Conservation (phyloP, 2,329 filamentous ascomycete species). For the Pleochaeta shiraiana region DNA sequence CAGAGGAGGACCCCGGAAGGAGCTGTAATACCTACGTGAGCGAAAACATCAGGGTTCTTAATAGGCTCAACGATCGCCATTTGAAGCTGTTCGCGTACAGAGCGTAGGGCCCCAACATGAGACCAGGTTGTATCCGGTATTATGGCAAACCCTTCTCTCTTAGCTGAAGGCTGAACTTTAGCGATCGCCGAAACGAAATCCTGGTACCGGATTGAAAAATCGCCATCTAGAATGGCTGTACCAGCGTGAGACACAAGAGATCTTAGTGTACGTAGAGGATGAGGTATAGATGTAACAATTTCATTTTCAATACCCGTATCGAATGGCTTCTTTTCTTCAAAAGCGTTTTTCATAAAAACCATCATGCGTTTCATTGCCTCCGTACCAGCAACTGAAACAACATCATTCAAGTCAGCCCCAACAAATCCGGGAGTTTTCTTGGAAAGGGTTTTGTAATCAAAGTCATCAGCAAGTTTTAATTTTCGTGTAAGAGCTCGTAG, state of each 20-base stretch:
- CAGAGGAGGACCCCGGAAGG: conserved; percentile 82
- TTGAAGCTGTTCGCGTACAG: conserved; percentile 61
- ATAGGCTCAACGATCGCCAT: conserved; percentile 83
- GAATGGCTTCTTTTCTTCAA: conserved; percentile 15
- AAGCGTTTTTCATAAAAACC: conserved; percentile 16
- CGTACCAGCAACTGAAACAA: conserved; percentile 24
- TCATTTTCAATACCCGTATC: conserved; percentile 15
- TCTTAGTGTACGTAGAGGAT: conserved; percentile 22
- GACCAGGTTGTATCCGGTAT: conserved; percentile 87
- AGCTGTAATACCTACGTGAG: conserved; percentile 52
- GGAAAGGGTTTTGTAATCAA: conserved; percentile 54
- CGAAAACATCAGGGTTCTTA: conserved; percentile 56
- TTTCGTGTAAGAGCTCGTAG: conserved; percentile 48
- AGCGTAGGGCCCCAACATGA: conserved; percentile 66
- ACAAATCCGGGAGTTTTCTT: conserved; percentile 84
- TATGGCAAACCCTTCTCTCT: conserved; percentile 84
- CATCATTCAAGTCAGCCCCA: conserved; percentile 59
- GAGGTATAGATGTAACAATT: conserved; percentile 2
- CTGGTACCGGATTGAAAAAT: conserved; percentile 37
- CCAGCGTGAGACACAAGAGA: conserved; percentile 32
- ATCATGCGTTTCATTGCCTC: conserved; percentile 21
- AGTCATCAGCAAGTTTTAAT: conserved; percentile 39
- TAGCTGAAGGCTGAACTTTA: conserved; percentile 56
- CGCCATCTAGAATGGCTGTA: conserved; percentile 27
- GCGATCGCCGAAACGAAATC: conserved; percentile 58